A percentile compares a stretch with the other conserved stretches of the same genome.
phyloP scores from a whole-genome alignment of 345 rosid genomes.

The Aquilaria yunnanensis region DNA sequence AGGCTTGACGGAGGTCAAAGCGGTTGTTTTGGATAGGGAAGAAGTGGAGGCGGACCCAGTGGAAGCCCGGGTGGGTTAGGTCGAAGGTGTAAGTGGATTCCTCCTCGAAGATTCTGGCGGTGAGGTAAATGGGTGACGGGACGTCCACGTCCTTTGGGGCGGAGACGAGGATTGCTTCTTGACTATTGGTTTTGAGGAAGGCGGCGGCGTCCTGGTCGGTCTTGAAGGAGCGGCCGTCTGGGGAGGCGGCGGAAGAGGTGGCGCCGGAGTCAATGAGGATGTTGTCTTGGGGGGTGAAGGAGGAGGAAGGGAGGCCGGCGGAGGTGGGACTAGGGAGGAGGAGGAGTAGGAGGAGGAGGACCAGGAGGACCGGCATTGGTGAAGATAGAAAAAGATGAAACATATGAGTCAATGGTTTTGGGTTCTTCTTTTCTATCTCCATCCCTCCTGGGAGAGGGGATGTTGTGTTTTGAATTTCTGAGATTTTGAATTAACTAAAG shows the following conservation, averaged over 20 bases:
- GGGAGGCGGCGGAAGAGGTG: constrained; percentile 27
- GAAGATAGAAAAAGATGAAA: background rate
- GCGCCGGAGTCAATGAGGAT: constrained; percentile 62
- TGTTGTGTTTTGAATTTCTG: background rate
- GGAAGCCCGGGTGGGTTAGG: constrained; percentile 25
- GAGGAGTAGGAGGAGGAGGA: constrained; percentile 15
- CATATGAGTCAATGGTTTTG: background rate
- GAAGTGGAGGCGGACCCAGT: background rate
- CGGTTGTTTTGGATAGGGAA: background rate
- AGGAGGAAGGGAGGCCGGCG: background rate
- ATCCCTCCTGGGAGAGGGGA: constrained; percentile 48
- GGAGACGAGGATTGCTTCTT: constrained; percentile 38
- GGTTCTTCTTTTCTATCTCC: constrained; percentile 36
- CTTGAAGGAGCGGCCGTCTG: constrained; percentile 58
- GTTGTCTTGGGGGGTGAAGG: constrained; percentile 45
- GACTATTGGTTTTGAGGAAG: constrained; percentile 26
- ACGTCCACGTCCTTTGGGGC: constrained; percentile 42
- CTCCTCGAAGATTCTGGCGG: constrained; percentile 50
- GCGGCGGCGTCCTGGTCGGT: constrained; percentile 45
- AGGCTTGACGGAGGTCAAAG: background rate
- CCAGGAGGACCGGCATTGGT: constrained; percentile 47
- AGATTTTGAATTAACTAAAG: background rate
- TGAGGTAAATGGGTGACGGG: constrained; percentile 45
- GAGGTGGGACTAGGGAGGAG: background rate
- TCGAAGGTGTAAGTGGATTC: constrained; percentile 50